Evolutionary conservation across 1,284 basidiomycete genomes (phyloP).

Genomic region (Inonotus obliquus): DNA sequence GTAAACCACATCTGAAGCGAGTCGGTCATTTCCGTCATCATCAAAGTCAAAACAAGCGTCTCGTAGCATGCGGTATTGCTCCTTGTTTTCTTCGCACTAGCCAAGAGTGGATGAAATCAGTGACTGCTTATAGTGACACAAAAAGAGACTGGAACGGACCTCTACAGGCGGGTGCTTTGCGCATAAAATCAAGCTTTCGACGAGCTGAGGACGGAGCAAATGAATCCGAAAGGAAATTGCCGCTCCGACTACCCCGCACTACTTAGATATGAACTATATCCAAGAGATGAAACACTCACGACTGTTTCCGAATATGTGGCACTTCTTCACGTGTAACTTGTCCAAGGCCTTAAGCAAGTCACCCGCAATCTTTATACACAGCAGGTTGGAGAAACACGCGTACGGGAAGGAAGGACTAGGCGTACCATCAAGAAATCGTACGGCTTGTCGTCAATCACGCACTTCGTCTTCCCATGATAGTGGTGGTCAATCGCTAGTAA

Average conservation of each 20-base stretch:
- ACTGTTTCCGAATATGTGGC: slow-evolving; percentile 20
- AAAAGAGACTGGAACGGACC: background rate
- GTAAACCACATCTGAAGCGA: slow-evolving; percentile 20
- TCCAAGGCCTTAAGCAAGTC: slow-evolving; percentile 19
- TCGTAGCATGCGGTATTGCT: slow-evolving; percentile 20
- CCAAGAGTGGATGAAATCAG: background rate
- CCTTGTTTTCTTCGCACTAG: slow-evolving; percentile 20
- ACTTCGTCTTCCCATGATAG: slow-evolving; percentile 21
- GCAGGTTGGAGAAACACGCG: background rate
- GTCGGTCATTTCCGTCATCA: slow-evolving; percentile 20
- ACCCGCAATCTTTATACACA: slow-evolving; percentile 10
- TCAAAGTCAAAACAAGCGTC: slow-evolving; percentile 20
- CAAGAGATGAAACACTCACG: slow-evolving; percentile 1
- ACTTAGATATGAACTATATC: slow-evolving; percentile 4
- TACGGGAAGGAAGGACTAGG: background rate
- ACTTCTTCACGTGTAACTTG: slow-evolving; percentile 16
- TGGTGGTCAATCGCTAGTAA: slow-evolving; percentile 21
- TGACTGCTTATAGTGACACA: background rate
- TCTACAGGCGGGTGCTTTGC: slow-evolving; percentile 19
- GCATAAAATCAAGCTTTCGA: slow-evolving; percentile 17
- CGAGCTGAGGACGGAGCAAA: slow-evolving; percentile 6
- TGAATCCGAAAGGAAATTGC: slow-evolving; percentile 13
- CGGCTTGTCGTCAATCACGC: slow-evolving; percentile 17
- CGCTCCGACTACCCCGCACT: background rate
- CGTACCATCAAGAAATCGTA: slow-evolving; percentile 20